Percentiles rank a stretch among this genome's conserved stretches.
These are phyloP conservation scores for Podospora conica DNA, from an alignment of 495 filamentous ascomycete genomes.

Conservation along the genomic window DNA sequence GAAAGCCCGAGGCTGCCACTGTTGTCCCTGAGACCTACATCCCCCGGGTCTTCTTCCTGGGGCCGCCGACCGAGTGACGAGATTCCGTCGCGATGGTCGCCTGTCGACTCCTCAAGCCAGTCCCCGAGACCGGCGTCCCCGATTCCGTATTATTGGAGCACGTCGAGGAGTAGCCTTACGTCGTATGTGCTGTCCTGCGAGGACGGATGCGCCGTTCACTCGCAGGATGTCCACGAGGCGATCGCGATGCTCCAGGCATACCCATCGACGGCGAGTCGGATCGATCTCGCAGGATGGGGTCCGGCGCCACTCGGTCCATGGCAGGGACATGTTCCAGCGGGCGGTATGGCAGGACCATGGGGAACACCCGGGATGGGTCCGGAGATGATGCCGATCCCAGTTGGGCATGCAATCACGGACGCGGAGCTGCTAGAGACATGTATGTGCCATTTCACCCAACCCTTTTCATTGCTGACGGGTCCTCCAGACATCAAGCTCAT, in stretches of 20 bases:
- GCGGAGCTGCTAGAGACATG: conserved; percentile 28
- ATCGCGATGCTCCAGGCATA: conserved; percentile 20
- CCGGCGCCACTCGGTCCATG: conserved; percentile 11
- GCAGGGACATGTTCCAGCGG: background rate
- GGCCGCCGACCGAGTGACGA: conserved; percentile 6
- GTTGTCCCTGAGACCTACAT: conserved; percentile 7
- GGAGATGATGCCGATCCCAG: conserved; percentile 13
- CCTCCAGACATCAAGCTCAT: conserved; percentile 52
- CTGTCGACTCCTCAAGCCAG: conserved; percentile 12
- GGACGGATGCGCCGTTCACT: conserved; percentile 25
- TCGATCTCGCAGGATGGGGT: conserved; percentile 10
- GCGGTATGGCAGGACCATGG: conserved; percentile 10
- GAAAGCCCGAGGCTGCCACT: conserved; percentile 9
- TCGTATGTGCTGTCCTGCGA: conserved; percentile 18
- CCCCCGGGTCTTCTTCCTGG: conserved; percentile 16
- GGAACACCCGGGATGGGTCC: conserved; percentile 3
- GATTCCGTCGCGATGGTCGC: conserved; percentile 15
- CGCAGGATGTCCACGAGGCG: conserved; percentile 26
- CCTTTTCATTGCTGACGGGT: background rate
- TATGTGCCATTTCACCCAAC: conserved; percentile 14
- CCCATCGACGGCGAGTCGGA: conserved; percentile 10
- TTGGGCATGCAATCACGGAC: conserved; percentile 18
- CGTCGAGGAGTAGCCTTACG: conserved; percentile 10
- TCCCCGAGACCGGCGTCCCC: background rate
- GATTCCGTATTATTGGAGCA: conserved; percentile 20